Conservation (phyloP, 2,329 filamentous ascomycete species). For the Leptographium procerum region DNA sequence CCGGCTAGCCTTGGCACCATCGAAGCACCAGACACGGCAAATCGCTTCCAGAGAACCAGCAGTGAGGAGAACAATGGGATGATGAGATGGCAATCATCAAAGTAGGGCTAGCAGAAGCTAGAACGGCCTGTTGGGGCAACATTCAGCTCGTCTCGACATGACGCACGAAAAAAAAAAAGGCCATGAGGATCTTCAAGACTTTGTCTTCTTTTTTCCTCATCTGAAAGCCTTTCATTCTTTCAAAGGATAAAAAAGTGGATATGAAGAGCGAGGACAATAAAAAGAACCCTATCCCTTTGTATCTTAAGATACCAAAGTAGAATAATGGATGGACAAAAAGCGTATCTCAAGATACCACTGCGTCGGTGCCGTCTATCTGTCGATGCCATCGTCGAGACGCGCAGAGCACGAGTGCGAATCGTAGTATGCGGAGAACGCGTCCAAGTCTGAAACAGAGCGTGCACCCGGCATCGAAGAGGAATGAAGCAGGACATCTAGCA, state of each 20-base stretch:
- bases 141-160: too few species aligned
- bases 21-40: not conserved
- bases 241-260: too few species aligned
- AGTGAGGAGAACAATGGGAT: not conserved
- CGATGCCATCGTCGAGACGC: not conserved
- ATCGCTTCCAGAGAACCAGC: not conserved
- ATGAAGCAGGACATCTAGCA: not conserved
- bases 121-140: too few species aligned
- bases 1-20: not conserved
- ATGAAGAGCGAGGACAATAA: too few species aligned
- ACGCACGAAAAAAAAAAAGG: too few species aligned
- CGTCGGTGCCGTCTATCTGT: not conserved
- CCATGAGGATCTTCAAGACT: too few species aligned
- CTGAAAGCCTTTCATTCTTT: too few species aligned
- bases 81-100: not conserved
- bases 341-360: not conserved
- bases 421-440: not conserved
- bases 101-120: not conserved
- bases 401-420: too few species aligned
- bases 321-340: too few species aligned
- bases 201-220: too few species aligned
- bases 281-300: too few species aligned
- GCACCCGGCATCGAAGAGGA: not conserved
- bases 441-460: not conserved
- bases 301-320: too few species aligned